Conservation (phyloP, 1,139 yeast species). For the Protomyces lactucae-debilis region DNA sequence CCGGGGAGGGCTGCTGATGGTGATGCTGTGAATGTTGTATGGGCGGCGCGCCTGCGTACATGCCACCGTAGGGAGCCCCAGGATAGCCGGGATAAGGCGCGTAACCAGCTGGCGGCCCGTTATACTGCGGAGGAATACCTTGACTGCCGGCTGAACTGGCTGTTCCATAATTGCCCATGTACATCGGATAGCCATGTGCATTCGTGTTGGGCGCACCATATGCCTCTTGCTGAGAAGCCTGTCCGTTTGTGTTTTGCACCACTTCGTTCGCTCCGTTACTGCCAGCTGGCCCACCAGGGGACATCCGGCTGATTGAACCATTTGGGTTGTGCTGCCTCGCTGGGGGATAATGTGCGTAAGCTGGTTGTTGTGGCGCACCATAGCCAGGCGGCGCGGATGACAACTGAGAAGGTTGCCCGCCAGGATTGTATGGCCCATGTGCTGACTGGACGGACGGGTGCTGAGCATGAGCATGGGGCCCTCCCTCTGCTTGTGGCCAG, state of each 20-base stretch:
- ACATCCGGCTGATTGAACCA: not conserved
- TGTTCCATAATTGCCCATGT: constrained; percentile 4
- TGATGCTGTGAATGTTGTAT: not conserved
- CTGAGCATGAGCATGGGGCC: not conserved
- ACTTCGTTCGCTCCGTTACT: not conserved
- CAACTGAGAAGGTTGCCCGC: not conserved
- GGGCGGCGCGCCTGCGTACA: constrained; percentile 1
- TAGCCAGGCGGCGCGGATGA: not conserved
- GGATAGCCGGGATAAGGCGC: constrained; percentile 1
- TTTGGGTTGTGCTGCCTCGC: not conserved
- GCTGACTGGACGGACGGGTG: not conserved
- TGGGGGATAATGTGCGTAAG: not conserved
- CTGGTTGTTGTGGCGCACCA: not conserved
- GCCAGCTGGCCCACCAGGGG: not conserved
- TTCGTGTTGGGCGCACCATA: not conserved
- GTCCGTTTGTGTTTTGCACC: not conserved
- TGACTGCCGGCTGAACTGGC: constrained; percentile 2
- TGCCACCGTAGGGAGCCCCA: constrained; percentile 18
- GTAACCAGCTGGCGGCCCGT: constrained; percentile 8
- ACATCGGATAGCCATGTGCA: constrained; percentile 6
- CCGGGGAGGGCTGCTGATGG: constrained; percentile 1
- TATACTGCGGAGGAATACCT: not conserved
- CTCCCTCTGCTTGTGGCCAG: not conserved
- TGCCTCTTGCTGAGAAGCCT: not conserved
- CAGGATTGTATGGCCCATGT: not conserved